These are phyloP conservation scores for Candida gigantensis DNA, from an alignment of 1,139 yeast genomes.

Conservation along the genomic window DNA sequence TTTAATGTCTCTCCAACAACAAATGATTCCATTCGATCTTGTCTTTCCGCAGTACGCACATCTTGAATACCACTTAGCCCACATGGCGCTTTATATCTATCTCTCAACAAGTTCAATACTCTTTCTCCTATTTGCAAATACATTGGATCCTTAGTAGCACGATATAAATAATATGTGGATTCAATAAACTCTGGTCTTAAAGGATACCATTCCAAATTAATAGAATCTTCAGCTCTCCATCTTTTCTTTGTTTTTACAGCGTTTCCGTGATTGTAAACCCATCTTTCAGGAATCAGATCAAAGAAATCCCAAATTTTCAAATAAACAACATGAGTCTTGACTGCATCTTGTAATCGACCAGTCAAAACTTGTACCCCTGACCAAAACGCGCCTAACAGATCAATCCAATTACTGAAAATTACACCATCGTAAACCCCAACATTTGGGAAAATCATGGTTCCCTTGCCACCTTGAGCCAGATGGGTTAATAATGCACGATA, in stretches of 20 bases:
- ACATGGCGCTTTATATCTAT: slow-evolving; percentile 59
- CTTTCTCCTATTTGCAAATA: slow-evolving; percentile 74
- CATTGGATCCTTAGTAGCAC: slow-evolving; percentile 86
- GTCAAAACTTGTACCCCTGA: slow-evolving; percentile 80
- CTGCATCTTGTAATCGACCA: slow-evolving; percentile 73
- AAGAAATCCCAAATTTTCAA: slow-evolving; percentile 78
- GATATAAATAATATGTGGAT: slow-evolving; percentile 78
- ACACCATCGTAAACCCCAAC: slow-evolving; percentile 56
- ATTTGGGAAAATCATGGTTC: slow-evolving; percentile 61
- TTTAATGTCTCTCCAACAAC: slow-evolving; percentile 84
- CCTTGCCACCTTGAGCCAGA: slow-evolving; percentile 45
- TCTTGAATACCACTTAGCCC: slow-evolving; percentile 84
- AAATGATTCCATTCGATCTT: slow-evolving; percentile 90
- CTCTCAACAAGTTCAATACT: slow-evolving; percentile 55
- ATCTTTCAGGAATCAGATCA: slow-evolving; percentile 86
- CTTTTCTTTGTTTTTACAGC: slow-evolving; percentile 11
- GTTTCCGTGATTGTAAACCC: slow-evolving; percentile 48
- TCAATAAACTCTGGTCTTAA: slow-evolving; percentile 89
- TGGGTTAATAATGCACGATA: slow-evolving; percentile 58
- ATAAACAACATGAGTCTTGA: slow-evolving; percentile 61
- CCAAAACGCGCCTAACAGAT: slow-evolving; percentile 84
- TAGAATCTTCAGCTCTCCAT: slow-evolving; percentile 24
- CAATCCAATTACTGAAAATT: slow-evolving; percentile 68
- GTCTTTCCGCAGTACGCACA: slow-evolving; percentile 59
- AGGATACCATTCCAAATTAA: slow-evolving; percentile 86